Evolutionary conservation across 306 rosid genomes (phyloP), one percentile per base, ranked within the genome.

Genomic region (Erythrophleum fordii): DNA sequence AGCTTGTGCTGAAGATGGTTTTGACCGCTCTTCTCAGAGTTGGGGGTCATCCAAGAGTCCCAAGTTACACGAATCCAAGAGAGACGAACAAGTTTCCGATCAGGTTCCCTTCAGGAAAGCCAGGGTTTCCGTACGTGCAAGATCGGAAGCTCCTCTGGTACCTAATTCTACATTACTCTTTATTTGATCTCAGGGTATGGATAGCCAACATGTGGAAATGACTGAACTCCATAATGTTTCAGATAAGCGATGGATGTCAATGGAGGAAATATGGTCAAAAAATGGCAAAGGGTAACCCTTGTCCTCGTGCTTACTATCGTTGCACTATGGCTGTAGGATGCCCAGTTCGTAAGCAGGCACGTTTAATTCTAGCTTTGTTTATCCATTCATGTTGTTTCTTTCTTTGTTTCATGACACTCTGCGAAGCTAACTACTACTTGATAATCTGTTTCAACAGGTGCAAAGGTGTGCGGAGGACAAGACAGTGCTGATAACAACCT

Each of bases 201-300:
- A 13, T 29, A 16, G 42, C 42, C 18, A 29, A 29, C 34, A 16
- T 61, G 22, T 2, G 68, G 12, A 29, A 61, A 28, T 2, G 6
- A 61, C 45, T 28, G 10, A 9, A 23, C 11, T 53, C 8, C 16
- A 10, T 20, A 18, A 6, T 26, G 13, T 4, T 65, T 70, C 73
- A 89, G 92, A 89, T 89, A 39, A 80, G 83, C 12, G 97, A 91
- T 58, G 97, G 97, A 20, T 91, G 92, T 69, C 92, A 91, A 51
- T 91, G 97, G 97, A 88, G 97, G 61, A 91, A 91, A 82, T 91
- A 91, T 67, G 97, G 97, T n/a, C 97, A 91, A 60, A 91, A 91
- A 83, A 87, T 89, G 83, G 87, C 97, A 0, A 89, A 85, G 68
- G 91, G 90, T 60, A 92, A 88, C 76, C 94, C 94, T n/a, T 86